phyloP scores from a whole-genome alignment of 805 yeast genomes.

The Wickerhamiella lipophila region DNA sequence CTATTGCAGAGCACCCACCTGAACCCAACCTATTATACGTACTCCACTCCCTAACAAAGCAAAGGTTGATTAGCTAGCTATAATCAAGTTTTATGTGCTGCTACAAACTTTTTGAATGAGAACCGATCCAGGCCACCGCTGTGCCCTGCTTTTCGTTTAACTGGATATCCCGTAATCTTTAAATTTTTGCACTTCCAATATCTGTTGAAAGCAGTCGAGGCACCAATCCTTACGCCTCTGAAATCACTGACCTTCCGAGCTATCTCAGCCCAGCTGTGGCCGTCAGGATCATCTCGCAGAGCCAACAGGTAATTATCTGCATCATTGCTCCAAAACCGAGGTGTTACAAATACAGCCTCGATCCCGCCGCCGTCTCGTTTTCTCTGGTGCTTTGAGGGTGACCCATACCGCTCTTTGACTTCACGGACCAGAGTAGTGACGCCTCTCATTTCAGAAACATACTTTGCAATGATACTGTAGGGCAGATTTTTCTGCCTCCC shows the following conservation, averaged over 20 bases:
- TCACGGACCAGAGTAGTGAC: background rate
- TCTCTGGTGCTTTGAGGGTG: too few relatives aligned
- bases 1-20: too few relatives aligned
- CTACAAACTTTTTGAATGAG: too few relatives aligned
- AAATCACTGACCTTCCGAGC: background rate
- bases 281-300: background rate
- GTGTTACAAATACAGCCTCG: too few relatives aligned
- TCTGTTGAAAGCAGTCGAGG: background rate
- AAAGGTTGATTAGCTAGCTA: too few relatives aligned
- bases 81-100: too few relatives aligned
- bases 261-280: background rate
- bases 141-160: too few relatives aligned
- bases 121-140: too few relatives aligned
- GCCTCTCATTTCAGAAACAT: background rate
- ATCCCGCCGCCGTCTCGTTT: too few relatives aligned
- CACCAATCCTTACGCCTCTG: background rate
- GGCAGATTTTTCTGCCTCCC: background rate
- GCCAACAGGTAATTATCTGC: background rate
- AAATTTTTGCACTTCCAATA: background rate
- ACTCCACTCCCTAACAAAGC: too few relatives aligned
- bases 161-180: background rate
- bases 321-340: background rate
- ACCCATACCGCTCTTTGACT: background rate
- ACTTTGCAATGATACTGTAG: background rate
- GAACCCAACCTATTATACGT: too few relatives aligned